A percentile compares a stretch with the other conserved stretches of the same genome.
phyloP scores from a whole-genome alignment of 2,329 filamentous ascomycete species.

The Colletotrichum filicis region DNA sequence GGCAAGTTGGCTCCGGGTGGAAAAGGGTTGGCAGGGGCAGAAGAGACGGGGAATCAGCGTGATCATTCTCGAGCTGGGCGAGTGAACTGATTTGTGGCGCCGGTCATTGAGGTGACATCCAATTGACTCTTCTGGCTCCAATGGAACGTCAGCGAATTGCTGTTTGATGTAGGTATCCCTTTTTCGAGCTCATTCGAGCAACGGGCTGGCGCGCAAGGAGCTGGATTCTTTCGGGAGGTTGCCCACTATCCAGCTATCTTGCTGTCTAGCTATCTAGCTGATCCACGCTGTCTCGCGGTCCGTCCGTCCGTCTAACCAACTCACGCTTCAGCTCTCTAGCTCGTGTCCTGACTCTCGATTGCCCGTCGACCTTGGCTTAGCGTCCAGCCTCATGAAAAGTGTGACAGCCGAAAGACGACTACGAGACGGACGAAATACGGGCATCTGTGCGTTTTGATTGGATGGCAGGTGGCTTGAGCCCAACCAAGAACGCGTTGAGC shows the following conservation, averaged over 20 bases:
- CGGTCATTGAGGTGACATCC: constrained; percentile 10
- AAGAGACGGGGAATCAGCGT: too few relatives aligned
- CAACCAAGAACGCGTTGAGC: constrained; percentile 10
- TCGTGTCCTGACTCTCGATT: neutral
- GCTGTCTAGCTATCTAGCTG: neutral
- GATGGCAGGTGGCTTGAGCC: constrained; percentile 26
- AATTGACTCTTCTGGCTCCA: constrained; percentile 5
- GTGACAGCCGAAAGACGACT: neutral
- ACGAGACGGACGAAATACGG: neutral
- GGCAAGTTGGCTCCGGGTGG: neutral
- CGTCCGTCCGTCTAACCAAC: neutral
- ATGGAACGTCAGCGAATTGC: constrained; percentile 8
- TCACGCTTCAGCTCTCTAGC: neutral
- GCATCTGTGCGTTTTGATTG: constrained; percentile 26
- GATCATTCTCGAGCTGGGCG: neutral
- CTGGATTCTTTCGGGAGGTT: neutral
- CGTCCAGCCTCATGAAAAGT: constrained; percentile 1
- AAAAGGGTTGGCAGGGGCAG: neutral
- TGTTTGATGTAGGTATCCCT: neutral
- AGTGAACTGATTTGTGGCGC: neutral
- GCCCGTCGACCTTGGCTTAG: constrained; percentile 1
- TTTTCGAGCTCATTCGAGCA: neutral
- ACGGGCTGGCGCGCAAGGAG: neutral
- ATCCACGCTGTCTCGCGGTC: neutral
- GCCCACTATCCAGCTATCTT: neutral